These are phyloP conservation scores for Aspergillus ostianus DNA, from an alignment of 495 filamentous ascomycete species.

Conservation along the genomic window DNA sequence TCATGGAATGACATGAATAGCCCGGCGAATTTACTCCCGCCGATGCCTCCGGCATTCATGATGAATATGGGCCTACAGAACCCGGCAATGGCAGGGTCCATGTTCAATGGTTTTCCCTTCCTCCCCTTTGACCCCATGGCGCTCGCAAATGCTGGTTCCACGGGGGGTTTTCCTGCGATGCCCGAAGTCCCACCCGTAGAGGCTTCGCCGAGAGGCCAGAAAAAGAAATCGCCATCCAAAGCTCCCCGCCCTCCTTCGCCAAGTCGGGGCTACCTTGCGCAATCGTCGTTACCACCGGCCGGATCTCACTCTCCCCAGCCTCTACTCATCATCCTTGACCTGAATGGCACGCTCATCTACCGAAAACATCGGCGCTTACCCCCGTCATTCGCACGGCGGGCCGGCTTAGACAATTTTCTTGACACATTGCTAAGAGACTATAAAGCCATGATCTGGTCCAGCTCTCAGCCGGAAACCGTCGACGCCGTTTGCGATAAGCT, in stretches of 20 bases:
- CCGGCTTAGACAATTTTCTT: slow-evolving; percentile 64
- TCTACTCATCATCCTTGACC: slow-evolving; percentile 80
- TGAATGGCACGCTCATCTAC: slow-evolving; percentile 86
- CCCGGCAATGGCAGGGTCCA: slow-evolving; percentile 5
- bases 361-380: slow-evolving; percentile 55
- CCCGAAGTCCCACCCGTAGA: neutral
- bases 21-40: slow-evolving; percentile 7
- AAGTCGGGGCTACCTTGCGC: slow-evolving; percentile 42
- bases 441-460: slow-evolving; percentile 87
- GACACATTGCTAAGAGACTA: slow-evolving; percentile 63
- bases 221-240: slow-evolving; percentile 9
- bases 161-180: neutral
- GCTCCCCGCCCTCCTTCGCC: slow-evolving; percentile 32
- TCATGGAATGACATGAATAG: slow-evolving; percentile 16
- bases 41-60: slow-evolving; percentile 13
- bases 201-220: neutral
- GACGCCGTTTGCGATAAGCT: slow-evolving; percentile 49
- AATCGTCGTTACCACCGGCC: slow-evolving; percentile 34
- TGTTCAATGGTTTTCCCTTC: slow-evolving; percentile 6
- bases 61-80: slow-evolving; percentile 14
- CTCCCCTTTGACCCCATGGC: slow-evolving; percentile 12
- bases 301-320: slow-evolving; percentile 32
- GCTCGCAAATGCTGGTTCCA: slow-evolving; percentile 1
- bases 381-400: slow-evolving; percentile 57
- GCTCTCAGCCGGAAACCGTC: slow-evolving; percentile 71